Base-by-base conservation (phyloP, 2,329 filamentous ascomycete species). In the Talaromyces piceae region DNA sequence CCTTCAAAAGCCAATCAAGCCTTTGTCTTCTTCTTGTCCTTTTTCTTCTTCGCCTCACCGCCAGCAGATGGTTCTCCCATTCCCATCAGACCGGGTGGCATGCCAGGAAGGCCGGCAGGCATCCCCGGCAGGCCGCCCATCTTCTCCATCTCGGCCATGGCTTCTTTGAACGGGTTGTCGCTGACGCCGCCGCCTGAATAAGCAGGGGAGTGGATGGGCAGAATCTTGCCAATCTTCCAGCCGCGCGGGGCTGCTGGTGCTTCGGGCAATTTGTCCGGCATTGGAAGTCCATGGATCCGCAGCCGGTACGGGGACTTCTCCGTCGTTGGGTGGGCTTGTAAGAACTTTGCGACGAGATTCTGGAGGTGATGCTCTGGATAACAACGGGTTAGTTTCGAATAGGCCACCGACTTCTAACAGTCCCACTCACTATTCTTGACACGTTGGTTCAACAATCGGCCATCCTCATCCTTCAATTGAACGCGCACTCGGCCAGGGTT, bases 121-220 rank as follows among this genome's bases (percentile, higher is more conserved):
- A 39, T 53, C 31, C 51, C 51, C 3, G 46, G 51, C 2, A 49
- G 49, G 41, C 47, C 51, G 9, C 41, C 46, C 22, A 37, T 44
- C n/a, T 20, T 52, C 57, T 79, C 76, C 88, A 97, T 95, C 73
- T 94, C 89, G 63, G 83, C 85, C 91, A 97, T 95, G 78, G 96
- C 95, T 60, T 96, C 91, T 75, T 93, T 89, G 63, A 97, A 83
- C 55, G 96, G 82, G 64, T 97, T 95, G 69, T 98, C 93, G 56
- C 83, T 91, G 9, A 97, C 88, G 30, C 93, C 93, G 9, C 93
- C 93, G 7, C 93, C 93, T 49, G 87, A 93, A 71, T 97, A 80
- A 16, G 90, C 93, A 0, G 91, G 84, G 56, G 87, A 94, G 64
- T 95, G 86, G 57, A 94, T 83, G 20, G 93, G 93, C 58, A 98